Base-by-base conservation (phyloP, 78 protist genomes). In the Speleostelium caveatum region DNA sequence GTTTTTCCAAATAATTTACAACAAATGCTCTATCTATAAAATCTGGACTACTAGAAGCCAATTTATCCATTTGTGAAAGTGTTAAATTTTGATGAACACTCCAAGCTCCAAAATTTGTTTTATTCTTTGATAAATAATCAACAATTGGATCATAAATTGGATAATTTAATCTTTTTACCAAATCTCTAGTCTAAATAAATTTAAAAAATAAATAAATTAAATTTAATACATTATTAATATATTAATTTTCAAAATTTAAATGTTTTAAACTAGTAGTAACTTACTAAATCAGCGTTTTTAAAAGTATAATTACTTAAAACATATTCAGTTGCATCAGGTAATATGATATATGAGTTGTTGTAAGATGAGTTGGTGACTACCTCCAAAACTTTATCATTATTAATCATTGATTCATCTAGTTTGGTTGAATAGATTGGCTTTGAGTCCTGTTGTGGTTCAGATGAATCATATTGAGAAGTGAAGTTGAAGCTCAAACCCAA, bases 21-120 rank as follows among this genome's bases (percentile, higher is more conserved):
- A 83, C 49, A 28, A 56, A 83, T 1, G 14, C 35, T 2, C 58
- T 5, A 35, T 83, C 91, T 14, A 69, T 41, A 28, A 36, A 3
- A 3, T 38, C 45, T 30, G 91, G 79, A 49, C 59, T 32, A 30
- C 19, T 24, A 6, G 33, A 28, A 21, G 63, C 51, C 22, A 28
- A 2, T 51, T 69, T 56, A 17, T 83, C 80, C 72, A 83, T 53
- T 42, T 83, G 91, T 28, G 49, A 72, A n/a, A 83, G 26, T 58
- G 91, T 67, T 38, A 83, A 60, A 22, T 69, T 83, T 39, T 30
- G 19, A 12, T 45, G 63, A 0, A 83, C 2, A 16, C 24, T 2
- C 5, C 35, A 60, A 21, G 45, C 33, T 42, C 66, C 49, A 28
- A 69, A 56, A 32, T 30, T 35, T 0, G 69, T 19, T 35, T 49